phyloP scores from a whole-genome alignment of 352 stramenopile genomes.

The Pythium plurisporium region DNA sequence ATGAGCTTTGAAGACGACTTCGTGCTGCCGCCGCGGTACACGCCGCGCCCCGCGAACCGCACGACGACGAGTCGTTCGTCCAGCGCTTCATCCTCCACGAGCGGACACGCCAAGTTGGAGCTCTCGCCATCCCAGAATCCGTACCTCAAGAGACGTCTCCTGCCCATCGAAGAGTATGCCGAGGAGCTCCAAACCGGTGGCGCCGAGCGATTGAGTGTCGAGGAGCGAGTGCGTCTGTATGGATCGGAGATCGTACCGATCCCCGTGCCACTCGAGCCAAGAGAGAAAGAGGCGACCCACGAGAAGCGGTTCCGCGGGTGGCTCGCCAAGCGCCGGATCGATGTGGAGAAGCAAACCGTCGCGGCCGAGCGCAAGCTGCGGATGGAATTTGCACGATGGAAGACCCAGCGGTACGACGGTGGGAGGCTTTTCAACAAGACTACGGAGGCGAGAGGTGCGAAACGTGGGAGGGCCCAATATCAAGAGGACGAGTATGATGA shows the following conservation, averaged over 20 bases:
- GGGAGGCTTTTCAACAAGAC: not conserved
- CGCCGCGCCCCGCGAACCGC: not conserved
- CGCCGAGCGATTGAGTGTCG: not conserved
- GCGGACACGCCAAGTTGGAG: not conserved
- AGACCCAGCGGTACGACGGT: not conserved
- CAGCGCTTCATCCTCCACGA: not conserved
- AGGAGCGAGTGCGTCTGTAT: not conserved
- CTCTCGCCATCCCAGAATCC: not conserved
- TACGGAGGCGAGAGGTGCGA: not conserved
- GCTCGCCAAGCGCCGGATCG: slow-evolving; percentile 1
- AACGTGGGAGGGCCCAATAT: not conserved
- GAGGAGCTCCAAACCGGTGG: not conserved
- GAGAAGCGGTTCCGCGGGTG: slow-evolving; percentile 4
- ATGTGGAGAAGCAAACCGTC: slow-evolving; percentile 1
- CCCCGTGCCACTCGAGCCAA: not conserved
- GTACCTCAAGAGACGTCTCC: not conserved
- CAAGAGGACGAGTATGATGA: not conserved
- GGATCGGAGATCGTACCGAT: slow-evolving; percentile 8
- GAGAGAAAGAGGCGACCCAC: slow-evolving; percentile 2
- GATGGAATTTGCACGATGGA: slow-evolving; percentile 6
- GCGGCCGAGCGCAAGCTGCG: slow-evolving; percentile 1
- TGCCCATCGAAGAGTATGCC: not conserved
- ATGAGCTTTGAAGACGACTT: slow-evolving; percentile 10
- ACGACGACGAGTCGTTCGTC: not conserved
- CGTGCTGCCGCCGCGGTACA: slow-evolving; percentile 4